phyloP scores from a whole-genome alignment of 768 basidiomycete genomes.

The Agaricus sinodeliciosus region DNA sequence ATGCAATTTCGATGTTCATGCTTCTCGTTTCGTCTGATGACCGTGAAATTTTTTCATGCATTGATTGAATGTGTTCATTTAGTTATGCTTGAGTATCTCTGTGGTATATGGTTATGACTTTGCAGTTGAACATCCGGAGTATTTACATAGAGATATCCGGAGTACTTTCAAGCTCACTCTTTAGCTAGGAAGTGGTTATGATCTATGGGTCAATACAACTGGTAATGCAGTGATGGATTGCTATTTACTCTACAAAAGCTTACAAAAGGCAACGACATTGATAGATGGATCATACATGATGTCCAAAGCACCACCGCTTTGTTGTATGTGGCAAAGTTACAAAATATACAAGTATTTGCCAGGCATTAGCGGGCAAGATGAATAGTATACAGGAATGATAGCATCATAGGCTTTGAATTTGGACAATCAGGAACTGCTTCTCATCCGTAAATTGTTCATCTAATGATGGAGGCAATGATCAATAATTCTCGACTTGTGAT shows the following conservation, averaged over 20 bases:
- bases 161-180: too few species aligned
- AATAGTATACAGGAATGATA: not conserved
- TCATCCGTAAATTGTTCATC: constrained; percentile 98
- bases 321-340: too few species aligned
- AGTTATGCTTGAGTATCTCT: too few species aligned
- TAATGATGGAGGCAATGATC: constrained; percentile 19
- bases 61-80: too few species aligned
- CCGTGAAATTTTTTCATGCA: too few species aligned
- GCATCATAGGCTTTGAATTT: constrained; percentile 74
- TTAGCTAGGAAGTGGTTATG: too few species aligned
- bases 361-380: too few species aligned
- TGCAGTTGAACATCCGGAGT: too few species aligned
- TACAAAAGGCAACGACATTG: not conserved
- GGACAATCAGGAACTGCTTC: constrained; percentile 92
- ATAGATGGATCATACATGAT: not conserved
- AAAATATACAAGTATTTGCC: not conserved
- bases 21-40: not conserved
- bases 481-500: not conserved
- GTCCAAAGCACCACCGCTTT: too few species aligned
- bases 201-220: too few species aligned
- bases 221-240: not conserved
- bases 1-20: not conserved
- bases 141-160: too few species aligned
- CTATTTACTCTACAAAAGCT: not conserved
- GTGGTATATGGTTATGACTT: too few species aligned